Base-by-base conservation (phyloP, 148 eudicot genomes). In the Simmondsia chinensis region DNA sequence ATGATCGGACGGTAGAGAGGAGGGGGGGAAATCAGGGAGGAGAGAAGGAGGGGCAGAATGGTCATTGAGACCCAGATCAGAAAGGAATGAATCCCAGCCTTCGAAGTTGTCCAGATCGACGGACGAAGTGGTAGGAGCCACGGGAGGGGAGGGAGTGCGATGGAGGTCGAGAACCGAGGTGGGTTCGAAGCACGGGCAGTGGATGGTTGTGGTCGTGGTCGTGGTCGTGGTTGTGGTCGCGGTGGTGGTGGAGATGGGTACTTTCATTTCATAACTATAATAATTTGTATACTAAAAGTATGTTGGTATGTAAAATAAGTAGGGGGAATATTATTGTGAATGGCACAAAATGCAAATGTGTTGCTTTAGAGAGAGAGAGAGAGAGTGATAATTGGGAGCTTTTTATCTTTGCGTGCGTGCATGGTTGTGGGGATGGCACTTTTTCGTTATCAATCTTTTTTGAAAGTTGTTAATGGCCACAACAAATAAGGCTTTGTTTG, bases 181-280 rank as follows among this genome's bases (percentile, higher is more conserved):
- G 28, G 95, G 95, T 46, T 84, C 95, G 95, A 74, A 83, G 36
- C 52, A 54, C 25, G 43, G 34, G 19, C 44, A 5, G 31, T n/a
- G 47, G 28, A 23, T 54, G 22, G 51, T 18, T 19, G 61, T 26
- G 41, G 24, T 19, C 43, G 47, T 9, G 28, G 39, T 0, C 35
- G 48, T 3, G 14, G 40, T 14, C 22, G 31, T 16, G 23, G 21
- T 4, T 33, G 33, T 15, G 34, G 22, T 3, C 34, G 43, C 25
- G 36, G 43, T 34, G 24, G 48, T 54, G 58, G 39, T 19, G 30
- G 25, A 48, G 36, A 70, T 37, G 46, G 89, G 75, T 21, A 81
- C 77, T 81, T 81, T 81, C 89, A 81, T 81, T 63, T 55, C 87
- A 65, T n/a, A n/a, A n/a, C n/a, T n/a, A n/a, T n/a, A n/a, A n/a